Evolutionary conservation across 1,284 basidiomycete genomes (phyloP).

Genomic region (Naganishia cerealis): DNA sequence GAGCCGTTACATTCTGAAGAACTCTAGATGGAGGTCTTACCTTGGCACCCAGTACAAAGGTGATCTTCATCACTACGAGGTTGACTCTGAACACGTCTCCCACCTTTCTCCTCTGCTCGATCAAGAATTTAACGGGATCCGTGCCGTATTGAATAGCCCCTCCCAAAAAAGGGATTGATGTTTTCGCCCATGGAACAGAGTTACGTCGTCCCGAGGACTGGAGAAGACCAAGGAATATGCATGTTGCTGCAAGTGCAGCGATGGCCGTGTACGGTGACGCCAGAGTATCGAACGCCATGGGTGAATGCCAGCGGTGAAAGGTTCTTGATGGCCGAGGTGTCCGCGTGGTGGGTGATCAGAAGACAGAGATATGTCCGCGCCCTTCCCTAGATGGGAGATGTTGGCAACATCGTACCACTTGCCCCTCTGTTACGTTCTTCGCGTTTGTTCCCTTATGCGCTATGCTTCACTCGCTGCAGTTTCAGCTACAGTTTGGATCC

Average conservation of each 20-base stretch:
- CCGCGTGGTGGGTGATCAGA: too few relatives aligned
- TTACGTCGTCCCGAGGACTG: not conserved
- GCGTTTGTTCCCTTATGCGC: too few relatives aligned
- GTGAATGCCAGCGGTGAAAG: not conserved
- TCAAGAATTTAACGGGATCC: constrained; percentile 12
- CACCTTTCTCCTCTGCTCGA: constrained; percentile 11
- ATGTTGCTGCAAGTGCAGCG: not conserved
- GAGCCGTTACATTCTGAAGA: not conserved
- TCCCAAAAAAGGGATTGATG: constrained; percentile 16
- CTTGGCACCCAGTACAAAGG: constrained; percentile 15
- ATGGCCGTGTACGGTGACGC: not conserved
- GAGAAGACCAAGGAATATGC: not conserved
- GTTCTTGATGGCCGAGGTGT: too few relatives aligned
- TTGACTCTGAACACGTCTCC: constrained; percentile 23
- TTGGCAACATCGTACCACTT: too few relatives aligned
- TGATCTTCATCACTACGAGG: constrained; percentile 15
- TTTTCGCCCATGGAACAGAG: constrained; percentile 14
- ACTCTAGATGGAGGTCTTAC: not conserved
- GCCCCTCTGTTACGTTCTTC: too few relatives aligned
- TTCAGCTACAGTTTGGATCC: too few relatives aligned
- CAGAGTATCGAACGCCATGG: not conserved
- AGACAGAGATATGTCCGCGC: too few relatives aligned
- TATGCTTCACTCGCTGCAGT: too few relatives aligned
- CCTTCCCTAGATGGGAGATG: too few relatives aligned
- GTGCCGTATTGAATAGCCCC: not conserved